phyloP scores from a whole-genome alignment of 768 basidiomycete genomes.

The Amanita rimosa region DNA sequence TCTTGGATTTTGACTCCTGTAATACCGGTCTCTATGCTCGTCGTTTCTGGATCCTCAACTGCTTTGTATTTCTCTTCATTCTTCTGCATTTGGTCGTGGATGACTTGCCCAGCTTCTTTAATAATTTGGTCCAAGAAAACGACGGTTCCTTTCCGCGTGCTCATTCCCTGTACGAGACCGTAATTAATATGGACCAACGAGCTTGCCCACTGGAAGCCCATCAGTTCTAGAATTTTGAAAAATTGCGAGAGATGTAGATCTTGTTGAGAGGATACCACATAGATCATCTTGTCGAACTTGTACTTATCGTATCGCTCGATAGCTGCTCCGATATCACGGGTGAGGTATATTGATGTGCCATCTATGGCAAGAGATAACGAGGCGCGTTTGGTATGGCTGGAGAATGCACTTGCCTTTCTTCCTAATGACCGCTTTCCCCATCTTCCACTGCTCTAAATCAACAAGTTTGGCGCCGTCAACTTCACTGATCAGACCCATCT shows the following conservation, averaged over 20 bases:
- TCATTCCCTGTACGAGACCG: slow-evolving; percentile 92
- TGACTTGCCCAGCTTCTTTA: slow-evolving; percentile 74
- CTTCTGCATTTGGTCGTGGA: slow-evolving; percentile 95
- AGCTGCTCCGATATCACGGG: slow-evolving; percentile 91
- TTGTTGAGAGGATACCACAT: slow-evolving; percentile 82
- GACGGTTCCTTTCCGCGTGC: slow-evolving; percentile 84
- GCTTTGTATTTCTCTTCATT: slow-evolving; percentile 89
- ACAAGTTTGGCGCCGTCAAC: slow-evolving; percentile 76
- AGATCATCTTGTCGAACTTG: slow-evolving; percentile 83
- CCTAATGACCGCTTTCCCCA: slow-evolving; percentile 82
- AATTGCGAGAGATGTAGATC: slow-evolving; percentile 84
- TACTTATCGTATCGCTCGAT: slow-evolving; percentile 88
- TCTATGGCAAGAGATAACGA: slow-evolving; percentile 33
- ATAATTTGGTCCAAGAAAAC: slow-evolving; percentile 93
- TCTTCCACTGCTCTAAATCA: slow-evolving; percentile 81
- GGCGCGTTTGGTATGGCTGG: background rate
- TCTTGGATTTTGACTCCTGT: slow-evolving; percentile 97
- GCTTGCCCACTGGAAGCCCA: slow-evolving; percentile 84
- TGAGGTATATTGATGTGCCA: slow-evolving; percentile 89
- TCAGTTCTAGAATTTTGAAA: slow-evolving; percentile 86
- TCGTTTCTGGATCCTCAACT: slow-evolving; percentile 77
- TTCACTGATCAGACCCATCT: slow-evolving; percentile 67
- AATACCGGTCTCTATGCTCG: slow-evolving; percentile 79
- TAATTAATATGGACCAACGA: slow-evolving; percentile 83
- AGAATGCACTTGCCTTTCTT: slow-evolving; percentile 53